Percentiles rank a stretch among this genome's conserved stretches.
Conservation (phyloP, 2,329 filamentous ascomycete species). For the Blastomyces gilchristii region DNA sequence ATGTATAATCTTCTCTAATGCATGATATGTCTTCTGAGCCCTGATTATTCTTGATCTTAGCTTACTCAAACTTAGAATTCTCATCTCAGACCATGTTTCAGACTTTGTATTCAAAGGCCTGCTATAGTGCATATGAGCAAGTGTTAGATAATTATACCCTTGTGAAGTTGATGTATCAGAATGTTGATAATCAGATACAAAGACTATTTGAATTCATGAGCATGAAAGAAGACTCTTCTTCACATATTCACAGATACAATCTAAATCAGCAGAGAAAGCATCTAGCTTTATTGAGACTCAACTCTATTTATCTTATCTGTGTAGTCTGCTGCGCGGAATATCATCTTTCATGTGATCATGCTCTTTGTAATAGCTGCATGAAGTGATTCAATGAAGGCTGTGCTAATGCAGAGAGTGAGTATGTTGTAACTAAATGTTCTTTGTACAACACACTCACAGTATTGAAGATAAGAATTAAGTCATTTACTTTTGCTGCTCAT, state of each 20-base stretch:
- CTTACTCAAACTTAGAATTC: constrained; percentile 9
- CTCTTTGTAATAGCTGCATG: constrained; percentile 18
- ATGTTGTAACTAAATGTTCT: constrained; percentile 2
- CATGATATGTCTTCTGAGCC: background rate
- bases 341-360: constrained; percentile 16
- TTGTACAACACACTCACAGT: constrained; percentile 2
- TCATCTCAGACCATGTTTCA: constrained; percentile 13
- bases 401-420: constrained; percentile 2
- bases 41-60: constrained; percentile 2
- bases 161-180: background rate
- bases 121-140: constrained; percentile 5
- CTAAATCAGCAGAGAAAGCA: constrained; percentile 11
- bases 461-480: constrained; percentile 18
- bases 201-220: constrained; percentile 3
- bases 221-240: background rate
- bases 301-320: constrained; percentile 18
- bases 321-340: constrained; percentile 15
- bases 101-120: constrained; percentile 11
- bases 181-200: constrained; percentile 1
- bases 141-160: background rate
- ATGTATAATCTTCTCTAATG: constrained; percentile 19
- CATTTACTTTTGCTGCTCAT: constrained; percentile 18
- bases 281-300: constrained; percentile 14
- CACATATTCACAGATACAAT: constrained; percentile 5
- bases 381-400: constrained; percentile 15